phyloP scores from a whole-genome alignment of 2,329 filamentous ascomycete genomes.

The Colletotrichum orchidophilum region DNA sequence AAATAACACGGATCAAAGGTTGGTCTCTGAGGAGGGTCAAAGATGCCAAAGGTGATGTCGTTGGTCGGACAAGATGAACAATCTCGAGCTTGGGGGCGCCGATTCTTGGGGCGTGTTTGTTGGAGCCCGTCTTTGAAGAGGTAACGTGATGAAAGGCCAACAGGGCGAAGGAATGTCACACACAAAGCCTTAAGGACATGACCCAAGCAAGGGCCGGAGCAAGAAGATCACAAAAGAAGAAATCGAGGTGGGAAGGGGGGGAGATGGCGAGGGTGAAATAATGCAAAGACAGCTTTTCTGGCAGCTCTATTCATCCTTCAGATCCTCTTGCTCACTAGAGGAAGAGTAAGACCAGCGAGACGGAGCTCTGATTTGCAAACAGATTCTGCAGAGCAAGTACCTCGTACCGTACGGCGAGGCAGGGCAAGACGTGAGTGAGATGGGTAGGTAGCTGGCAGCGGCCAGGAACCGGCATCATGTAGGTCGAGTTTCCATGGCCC shows the following conservation, averaged over 20 bases:
- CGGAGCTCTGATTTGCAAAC: slow-evolving; percentile 21
- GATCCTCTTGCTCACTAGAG: slow-evolving; percentile 6
- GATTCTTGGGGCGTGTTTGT: slow-evolving; percentile 15
- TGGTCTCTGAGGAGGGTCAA: slow-evolving; percentile 13
- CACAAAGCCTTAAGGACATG: not conserved
- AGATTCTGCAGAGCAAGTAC: not conserved
- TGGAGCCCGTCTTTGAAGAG: slow-evolving; percentile 15
- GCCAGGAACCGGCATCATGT: slow-evolving; percentile 14
- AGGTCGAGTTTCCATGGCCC: slow-evolving; percentile 20
- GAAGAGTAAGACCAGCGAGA: slow-evolving; percentile 12
- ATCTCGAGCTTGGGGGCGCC: not conserved
- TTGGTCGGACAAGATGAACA: slow-evolving; percentile 25
- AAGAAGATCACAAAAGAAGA: not conserved
- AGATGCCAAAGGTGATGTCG: slow-evolving; percentile 11
- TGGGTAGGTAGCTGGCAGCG: not conserved
- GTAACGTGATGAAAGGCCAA: not conserved
- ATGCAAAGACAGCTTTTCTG: slow-evolving; percentile 8
- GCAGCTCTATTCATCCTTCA: slow-evolving; percentile 19
- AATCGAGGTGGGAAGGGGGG: not conserved
- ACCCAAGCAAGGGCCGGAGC: not conserved
- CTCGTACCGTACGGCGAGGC: not conserved
- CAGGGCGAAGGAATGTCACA: slow-evolving; percentile 1
- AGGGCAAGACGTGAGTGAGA: not conserved
- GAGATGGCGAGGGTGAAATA: slow-evolving; percentile 18
- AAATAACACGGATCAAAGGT: slow-evolving; percentile 21